Base-by-base conservation (phyloP, 768 basidiomycete genomes). In the Gymnopilus junonius region DNA sequence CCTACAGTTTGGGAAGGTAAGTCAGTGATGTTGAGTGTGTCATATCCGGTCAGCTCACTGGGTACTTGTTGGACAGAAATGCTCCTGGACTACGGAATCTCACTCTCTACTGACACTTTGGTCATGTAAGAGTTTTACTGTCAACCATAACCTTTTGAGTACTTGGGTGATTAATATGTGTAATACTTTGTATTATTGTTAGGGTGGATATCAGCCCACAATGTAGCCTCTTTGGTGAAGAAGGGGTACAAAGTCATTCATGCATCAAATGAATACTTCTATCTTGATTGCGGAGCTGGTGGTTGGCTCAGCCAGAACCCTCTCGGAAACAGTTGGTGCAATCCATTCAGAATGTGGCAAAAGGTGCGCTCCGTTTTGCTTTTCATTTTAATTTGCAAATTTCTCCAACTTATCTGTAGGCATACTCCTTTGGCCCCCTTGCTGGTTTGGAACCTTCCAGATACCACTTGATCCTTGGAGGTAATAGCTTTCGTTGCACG, bases 301-400 rank as follows among this genome's bases (percentile, higher is more conserved):
- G 87, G 82, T 15, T 93, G 91, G 89, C 76, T 91, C 12, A 89
- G 88, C 0, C 71, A 83, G 39, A 73, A 74, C 62, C 45, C 65
- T 48, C 40, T 64, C 42, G 85, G 85, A 1, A 87, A 87, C 68
- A 86, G 84, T 64, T 92, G 91, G 90, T 91, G 89, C 68, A 88
- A 89, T 66, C 89, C 90, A 0, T 92, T 89, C 85, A 91, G 92
- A 75, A 88, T 88, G 2, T 94, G 92, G 92, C 87, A 90, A 70
- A n/a, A 85, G 75, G 88, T 89, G 45, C n/a, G 40, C 31, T 29
- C 8, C n/a, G 37, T 32, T 12, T 51, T 11, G 32, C 21, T 23
- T 8, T 4, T 14, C 27, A 40, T 51, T 23, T 39, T 45, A 12
- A 42, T 39, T 27, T 40, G 10, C 8, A 40, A 20, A 27, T 39